Evolutionary conservation across 73 alveolate genomes (phyloP).

Genomic region (Paramecium primaurelia): DNA sequence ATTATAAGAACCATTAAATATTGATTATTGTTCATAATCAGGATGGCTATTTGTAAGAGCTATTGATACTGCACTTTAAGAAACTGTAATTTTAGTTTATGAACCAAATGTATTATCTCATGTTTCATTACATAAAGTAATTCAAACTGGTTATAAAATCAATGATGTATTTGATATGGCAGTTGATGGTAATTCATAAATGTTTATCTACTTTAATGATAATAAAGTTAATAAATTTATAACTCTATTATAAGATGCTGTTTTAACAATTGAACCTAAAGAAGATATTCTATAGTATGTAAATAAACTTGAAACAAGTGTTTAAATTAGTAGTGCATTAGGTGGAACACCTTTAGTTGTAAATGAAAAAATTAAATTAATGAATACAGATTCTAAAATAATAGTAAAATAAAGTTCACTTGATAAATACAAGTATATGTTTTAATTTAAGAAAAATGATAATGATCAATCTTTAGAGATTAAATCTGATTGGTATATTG

Average conservation of each 20-base stretch:
- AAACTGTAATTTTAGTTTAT: constrained; percentile 23
- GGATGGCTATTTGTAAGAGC: constrained; percentile 34
- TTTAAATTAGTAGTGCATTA: not conserved
- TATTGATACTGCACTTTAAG: not conserved
- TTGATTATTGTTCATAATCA: not conserved
- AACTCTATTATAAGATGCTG: not conserved
- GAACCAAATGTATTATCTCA: constrained; percentile 24
- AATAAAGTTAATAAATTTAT: not conserved
- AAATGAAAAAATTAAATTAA: not conserved
- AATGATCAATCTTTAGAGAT: not conserved
- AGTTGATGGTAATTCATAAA: not conserved
- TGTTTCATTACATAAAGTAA: constrained; percentile 29
- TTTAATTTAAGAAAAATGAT: not conserved
- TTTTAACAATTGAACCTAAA: not conserved
- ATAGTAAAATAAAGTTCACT: not conserved
- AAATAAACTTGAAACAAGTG: not conserved
- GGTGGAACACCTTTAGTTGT: not conserved
- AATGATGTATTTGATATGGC: constrained; percentile 42
- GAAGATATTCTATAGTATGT: not conserved
- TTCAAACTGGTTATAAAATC: not conserved
- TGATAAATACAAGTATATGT: not conserved
- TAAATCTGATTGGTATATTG: constrained; percentile 24
- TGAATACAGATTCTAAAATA: not conserved
- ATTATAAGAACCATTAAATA: not conserved
- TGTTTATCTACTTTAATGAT: constrained; percentile 29